Evolutionary conservation across 768 basidiomycete genomes (phyloP), one percentile per base, ranked within the genome.

Genomic region (Pisolithus tinctorius): DNA sequence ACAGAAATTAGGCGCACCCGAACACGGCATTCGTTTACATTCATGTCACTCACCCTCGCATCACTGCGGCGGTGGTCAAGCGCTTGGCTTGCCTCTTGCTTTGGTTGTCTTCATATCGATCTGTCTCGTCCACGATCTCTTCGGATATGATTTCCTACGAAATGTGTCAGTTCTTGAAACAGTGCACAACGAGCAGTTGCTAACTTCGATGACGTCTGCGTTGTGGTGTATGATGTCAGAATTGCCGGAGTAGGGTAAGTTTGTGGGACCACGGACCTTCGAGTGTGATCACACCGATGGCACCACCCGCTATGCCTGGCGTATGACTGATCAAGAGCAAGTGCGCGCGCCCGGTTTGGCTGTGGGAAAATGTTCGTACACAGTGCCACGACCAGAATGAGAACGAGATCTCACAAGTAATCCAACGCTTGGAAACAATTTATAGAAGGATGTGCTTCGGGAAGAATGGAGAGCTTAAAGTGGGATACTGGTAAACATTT

Each of bases 71-170:
- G 11, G 83, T 90, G 11, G 84, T 85, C 53, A 78, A 67, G 13
- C 93, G 75, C 55, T 77, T 83, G 0, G 88, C 93, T 7, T 75
- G 72, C 52, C 76, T 77, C 63, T 93, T 93, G 47, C 82, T 84
- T 45, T 83, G 83, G 61, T 95, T 96, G 58, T 92, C 89, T 57
- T 89, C 83, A 58, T 87, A 94, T 26, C 83, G 77, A 69, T 96
- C 93, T 2, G 93, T 95, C 68, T 96, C 93, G 60, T 95, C 93
- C 29, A 95, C 87, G 49, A 96, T 95, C 65, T 96, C 94, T 69
- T 96, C 93, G 0, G 88, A 85, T 17, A 97, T 90, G 55, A 98
- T 96, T 77, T 95, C 93, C 78, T 90, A 68, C 55, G 63, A 65
- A 53, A 48, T 38, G 50, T 53, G 34, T 49, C 4, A 50, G 9